These are phyloP conservation scores for Eucalyptus brandiana DNA, from an alignment of 345 rosid genomes.

Conservation along the genomic window DNA sequence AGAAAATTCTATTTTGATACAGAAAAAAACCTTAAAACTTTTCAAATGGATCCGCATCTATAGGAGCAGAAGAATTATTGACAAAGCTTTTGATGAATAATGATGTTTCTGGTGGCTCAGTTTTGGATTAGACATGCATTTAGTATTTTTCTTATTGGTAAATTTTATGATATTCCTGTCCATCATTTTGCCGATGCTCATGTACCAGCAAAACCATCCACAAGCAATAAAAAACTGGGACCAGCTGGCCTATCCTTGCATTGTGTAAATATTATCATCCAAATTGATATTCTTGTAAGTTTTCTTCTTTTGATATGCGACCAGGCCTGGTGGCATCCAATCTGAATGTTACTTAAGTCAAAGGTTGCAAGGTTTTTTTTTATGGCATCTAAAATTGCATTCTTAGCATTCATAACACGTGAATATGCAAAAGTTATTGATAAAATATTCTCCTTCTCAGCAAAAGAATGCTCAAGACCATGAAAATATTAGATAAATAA, in stretches of 20 bases:
- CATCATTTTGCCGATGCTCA: neutral
- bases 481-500: neutral
- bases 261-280: slow-evolving; percentile 88
- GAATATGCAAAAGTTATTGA: neutral
- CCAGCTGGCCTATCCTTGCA: slow-evolving; percentile 91
- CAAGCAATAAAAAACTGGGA: slow-evolving; percentile 55
- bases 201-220: slow-evolving; percentile 26
- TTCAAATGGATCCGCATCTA: neutral
- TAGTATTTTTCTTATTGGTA: neutral
- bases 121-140: neutral
- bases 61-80: neutral
- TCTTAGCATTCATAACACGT: neutral
- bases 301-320: neutral
- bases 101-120: neutral
- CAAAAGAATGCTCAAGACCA: neutral
- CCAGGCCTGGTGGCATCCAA: neutral
- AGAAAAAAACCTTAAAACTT: neutral
- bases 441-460: neutral
- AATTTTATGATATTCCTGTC: neutral
- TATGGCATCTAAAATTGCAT: neutral
- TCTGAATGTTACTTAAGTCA: neutral
- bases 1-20: neutral
- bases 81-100: neutral
- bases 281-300: slow-evolving; percentile 92
- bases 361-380: neutral